Base-by-base conservation (phyloP, 345 rosid species). In the Lepidium aucheri region DNA sequence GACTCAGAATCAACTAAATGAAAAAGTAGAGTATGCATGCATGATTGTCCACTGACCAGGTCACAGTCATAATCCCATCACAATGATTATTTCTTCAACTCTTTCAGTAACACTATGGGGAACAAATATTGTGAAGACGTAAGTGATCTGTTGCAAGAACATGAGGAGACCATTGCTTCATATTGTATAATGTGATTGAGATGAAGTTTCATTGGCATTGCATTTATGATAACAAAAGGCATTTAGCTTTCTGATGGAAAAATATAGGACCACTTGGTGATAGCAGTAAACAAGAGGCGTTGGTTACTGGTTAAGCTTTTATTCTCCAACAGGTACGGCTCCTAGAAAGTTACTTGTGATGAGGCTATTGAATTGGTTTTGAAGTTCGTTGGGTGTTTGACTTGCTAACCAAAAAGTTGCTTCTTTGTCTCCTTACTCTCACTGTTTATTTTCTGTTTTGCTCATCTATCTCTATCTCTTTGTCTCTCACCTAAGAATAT, bases 1-100 rank as follows among this genome's bases (percentile, higher is more conserved):
- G 94, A 81, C 83, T 44, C 89, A 91, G 77, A 78, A 78, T 50
- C 85, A 82, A 67, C 87, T 91, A 5, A 88, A 88, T 66, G 84
- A 88, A 59, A 81, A 73, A 78, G 86, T 83, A 47, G 72, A 64
- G 6, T 91, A 86, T 76, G 94, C 96, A 44, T 80, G 83, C 64
- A 88, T 87, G 70, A 87, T 53, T 85, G 44, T 78, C 92, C 9
- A 84, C 72, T 2, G 89, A 87, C 43, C 76, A 45, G 65, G 81
- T 85, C 0, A 91, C 84, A 77, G 86, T 55, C 30, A 55, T 7
- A 55, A 46, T 83, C 55, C 80, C 90, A 16, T 39, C 84, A 0
- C 76, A 71, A 24, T 85, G 76, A 88, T 24, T 57, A 8, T 14
- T 45, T 30, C 55, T 45, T 30, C 55, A 15, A 53, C 42, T 45